These are phyloP conservation scores for Darksidea phi DNA, from an alignment of 495 filamentous ascomycete genomes.

Conservation along the genomic window DNA sequence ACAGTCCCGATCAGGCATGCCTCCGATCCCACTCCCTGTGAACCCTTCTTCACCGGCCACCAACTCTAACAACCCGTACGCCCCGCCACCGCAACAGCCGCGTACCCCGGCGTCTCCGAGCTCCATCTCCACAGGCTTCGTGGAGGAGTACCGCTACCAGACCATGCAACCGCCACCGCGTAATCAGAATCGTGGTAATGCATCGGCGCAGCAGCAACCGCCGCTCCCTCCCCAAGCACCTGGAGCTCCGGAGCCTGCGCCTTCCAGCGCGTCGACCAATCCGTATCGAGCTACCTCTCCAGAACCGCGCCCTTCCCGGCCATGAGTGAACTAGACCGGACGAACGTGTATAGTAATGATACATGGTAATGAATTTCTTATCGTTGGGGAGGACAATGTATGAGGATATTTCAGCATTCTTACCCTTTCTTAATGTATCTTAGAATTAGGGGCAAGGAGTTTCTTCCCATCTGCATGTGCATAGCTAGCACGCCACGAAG, in stretches of 20 bases:
- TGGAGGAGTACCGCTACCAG: slow-evolving; percentile 31
- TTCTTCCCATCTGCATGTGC: no score
- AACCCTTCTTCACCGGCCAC: slow-evolving; percentile 11
- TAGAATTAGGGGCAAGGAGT: no score
- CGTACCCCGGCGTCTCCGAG: slow-evolving; percentile 18
- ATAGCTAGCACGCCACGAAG: no score
- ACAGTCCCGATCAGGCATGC: slow-evolving; percentile 30
- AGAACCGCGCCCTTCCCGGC: neutral
- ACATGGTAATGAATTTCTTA: no score
- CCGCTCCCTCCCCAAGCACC: neutral
- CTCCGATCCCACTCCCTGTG: slow-evolving; percentile 27
- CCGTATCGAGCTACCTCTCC: neutral
- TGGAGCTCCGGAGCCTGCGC: neutral
- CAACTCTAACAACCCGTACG: slow-evolving; percentile 15
- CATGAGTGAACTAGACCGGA: neutral
- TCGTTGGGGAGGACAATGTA: no score
- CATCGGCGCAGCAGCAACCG: neutral
- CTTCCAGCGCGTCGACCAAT: neutral
- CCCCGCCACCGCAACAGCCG: slow-evolving; percentile 7
- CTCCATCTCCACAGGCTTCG: slow-evolving; percentile 20
- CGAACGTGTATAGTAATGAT: no score
- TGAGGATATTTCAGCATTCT: no score
- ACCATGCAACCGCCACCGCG: slow-evolving; percentile 15
- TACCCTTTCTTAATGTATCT: no score
- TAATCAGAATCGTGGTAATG: slow-evolving; percentile 4